Percentiles rank a stretch among this genome's conserved stretches.
Conservation (phyloP, 495 filamentous ascomycete genomes). For the Choiromyces venosus region DNA sequence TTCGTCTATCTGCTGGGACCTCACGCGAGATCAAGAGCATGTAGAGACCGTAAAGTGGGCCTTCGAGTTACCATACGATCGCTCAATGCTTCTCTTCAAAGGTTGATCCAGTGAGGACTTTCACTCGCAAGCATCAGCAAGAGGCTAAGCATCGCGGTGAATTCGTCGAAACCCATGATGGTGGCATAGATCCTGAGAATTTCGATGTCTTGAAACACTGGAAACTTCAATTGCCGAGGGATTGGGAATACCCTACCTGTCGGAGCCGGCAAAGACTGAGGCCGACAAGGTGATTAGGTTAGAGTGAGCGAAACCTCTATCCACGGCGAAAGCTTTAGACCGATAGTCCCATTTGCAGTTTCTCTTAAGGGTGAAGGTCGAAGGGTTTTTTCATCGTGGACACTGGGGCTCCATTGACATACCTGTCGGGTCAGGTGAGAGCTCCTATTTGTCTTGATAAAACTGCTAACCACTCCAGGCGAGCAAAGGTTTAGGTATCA, state of each 20-base stretch:
- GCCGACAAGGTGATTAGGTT: neutral
- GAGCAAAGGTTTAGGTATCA: neutral
- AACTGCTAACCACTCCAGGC: neutral
- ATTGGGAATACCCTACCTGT: constrained; percentile 1
- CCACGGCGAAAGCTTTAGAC: neutral
- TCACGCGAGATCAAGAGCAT: neutral
- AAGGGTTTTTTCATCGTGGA: neutral
- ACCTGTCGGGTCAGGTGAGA: neutral
- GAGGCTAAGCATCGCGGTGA: constrained; percentile 3
- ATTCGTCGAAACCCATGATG: constrained; percentile 12
- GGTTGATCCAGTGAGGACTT: too few relatives aligned
- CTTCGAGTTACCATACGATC: too few relatives aligned
- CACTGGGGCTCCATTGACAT: neutral
- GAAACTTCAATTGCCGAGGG: neutral
- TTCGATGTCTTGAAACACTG: neutral
- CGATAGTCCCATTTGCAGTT: neutral
- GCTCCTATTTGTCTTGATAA: neutral
- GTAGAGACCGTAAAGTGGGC: neutral
- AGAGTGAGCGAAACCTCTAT: neutral
- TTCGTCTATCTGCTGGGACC: neutral
- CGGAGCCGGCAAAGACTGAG: neutral
- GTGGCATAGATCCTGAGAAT: neutral
- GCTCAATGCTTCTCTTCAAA: too few relatives aligned
- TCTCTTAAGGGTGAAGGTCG: neutral
- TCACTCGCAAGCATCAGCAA: neutral